phyloP scores from a whole-genome alignment of 2,329 filamentous ascomycete genomes.

The Berkeleyomyces basicola region DNA sequence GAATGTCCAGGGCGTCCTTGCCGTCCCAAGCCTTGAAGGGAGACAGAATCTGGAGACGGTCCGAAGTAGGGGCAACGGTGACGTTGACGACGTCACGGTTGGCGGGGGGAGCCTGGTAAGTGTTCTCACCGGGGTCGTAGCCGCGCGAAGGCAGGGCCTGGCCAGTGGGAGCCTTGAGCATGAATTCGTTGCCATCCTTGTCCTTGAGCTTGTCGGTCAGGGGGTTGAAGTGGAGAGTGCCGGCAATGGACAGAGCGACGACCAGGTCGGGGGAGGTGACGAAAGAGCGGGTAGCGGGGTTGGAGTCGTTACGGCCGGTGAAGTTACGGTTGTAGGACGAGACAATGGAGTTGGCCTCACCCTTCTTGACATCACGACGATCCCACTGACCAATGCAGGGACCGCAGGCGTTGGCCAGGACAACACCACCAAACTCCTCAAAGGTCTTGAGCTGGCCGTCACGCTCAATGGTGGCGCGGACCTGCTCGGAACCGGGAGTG shows the following conservation, averaged over 20 bases:
- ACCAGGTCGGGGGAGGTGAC: conserved; percentile 83
- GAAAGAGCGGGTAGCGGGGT: conserved; percentile 87
- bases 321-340: conserved; percentile 99
- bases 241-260: conserved; percentile 70
- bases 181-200: conserved; percentile 93
- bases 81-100: conserved; percentile 61
- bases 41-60: conserved; percentile 82
- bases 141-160: conserved; percentile 63
- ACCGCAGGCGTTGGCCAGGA: conserved; percentile 89
- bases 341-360: conserved; percentile 87
- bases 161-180: conserved; percentile 63
- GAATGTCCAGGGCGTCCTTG: conserved; percentile 69
- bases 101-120: conserved; percentile 84
- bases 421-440: conserved; percentile 87
- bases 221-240: conserved; percentile 84
- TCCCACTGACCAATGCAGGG: conserved; percentile 95
- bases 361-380: conserved; percentile 84
- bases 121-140: conserved; percentile 83
- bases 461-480: conserved; percentile 78
- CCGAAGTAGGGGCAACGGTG: conserved; percentile 70
- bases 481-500: conserved; percentile 93
- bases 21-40: conserved; percentile 83
- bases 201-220: conserved; percentile 82
- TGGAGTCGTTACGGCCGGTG: conserved; percentile 92
- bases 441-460: conserved; percentile 89